These are phyloP conservation scores for Triticum urartu DNA, from an alignment of 176 grass and related monocot genomes.

Conservation along the genomic window DNA sequence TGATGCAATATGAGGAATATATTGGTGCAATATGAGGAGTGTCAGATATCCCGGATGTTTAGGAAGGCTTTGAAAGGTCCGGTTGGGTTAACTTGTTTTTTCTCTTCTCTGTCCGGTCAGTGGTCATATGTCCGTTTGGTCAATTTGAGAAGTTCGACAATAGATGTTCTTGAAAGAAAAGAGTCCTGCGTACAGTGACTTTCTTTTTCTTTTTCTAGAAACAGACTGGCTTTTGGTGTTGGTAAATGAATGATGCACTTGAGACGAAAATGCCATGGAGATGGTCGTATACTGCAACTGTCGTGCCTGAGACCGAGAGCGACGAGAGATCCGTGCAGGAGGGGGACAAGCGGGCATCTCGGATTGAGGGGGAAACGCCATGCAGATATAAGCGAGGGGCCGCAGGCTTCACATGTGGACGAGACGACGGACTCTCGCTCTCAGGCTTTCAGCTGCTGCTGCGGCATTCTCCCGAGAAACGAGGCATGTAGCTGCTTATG, in stretches of 20 bases:
- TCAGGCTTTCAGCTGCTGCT: constrained; percentile 32
- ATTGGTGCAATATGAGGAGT: too few species aligned
- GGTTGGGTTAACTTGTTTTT: too few species aligned
- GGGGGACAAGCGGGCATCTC: constrained; percentile 21
- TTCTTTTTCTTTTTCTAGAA: too few species aligned
- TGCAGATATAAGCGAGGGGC: neutral
- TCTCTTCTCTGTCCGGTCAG: too few species aligned
- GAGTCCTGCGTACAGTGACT: neutral
- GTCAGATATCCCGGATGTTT: too few species aligned
- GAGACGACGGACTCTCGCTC: neutral
- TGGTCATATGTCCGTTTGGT: rapidly evolving
- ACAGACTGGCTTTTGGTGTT: neutral
- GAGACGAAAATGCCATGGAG: neutral
- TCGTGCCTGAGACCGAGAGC: constrained; percentile 24
- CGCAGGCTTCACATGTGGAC: constrained; percentile 8
- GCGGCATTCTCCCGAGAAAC: constrained; percentile 7
- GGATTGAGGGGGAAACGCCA: constrained; percentile 37
- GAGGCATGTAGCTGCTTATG: neutral
- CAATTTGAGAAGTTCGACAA: too few species aligned
- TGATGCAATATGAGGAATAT: too few species aligned
- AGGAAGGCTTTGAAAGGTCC: too few species aligned
- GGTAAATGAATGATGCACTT: neutral
- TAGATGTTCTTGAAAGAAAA: neutral
- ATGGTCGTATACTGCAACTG: neutral
- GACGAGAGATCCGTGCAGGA: constrained; percentile 33